These are phyloP conservation scores for Abortiporus biennis DNA, from an alignment of 1,284 basidiomycete genomes.

Conservation along the genomic window DNA sequence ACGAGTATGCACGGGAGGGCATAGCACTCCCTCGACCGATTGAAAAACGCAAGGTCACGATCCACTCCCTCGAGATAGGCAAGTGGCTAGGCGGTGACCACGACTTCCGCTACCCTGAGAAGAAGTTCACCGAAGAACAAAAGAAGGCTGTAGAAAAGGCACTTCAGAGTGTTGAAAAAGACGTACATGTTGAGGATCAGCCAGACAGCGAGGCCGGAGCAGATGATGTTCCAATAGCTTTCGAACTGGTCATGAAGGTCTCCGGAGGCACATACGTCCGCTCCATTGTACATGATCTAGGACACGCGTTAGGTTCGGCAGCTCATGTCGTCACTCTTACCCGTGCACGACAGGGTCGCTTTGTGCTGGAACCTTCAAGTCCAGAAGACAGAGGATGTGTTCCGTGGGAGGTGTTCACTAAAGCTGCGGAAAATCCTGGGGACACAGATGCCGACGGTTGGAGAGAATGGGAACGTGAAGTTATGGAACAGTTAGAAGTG, in stretches of 20 bases:
- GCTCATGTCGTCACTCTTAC: constrained; percentile 90
- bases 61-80: constrained; percentile 73
- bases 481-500: constrained; percentile 55
- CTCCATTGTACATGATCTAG: constrained; percentile 88
- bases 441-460: constrained; percentile 58
- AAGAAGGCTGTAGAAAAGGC: constrained; percentile 65
- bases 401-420: constrained; percentile 75
- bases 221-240: constrained; percentile 63
- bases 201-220: constrained; percentile 27
- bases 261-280: constrained; percentile 97
- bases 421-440: constrained; percentile 50
- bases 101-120: constrained; percentile 66
- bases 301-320: constrained; percentile 74
- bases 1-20: constrained; percentile 92
- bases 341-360: constrained; percentile 81
- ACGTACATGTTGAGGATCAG: constrained; percentile 26
- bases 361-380: constrained; percentile 45
- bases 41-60: constrained; percentile 78
- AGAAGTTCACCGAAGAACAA: constrained; percentile 63
- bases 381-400: constrained; percentile 51
- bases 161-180: constrained; percentile 37
- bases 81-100: constrained; percentile 68
- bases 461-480: constrained; percentile 66
- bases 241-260: constrained; percentile 86
- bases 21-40: constrained; percentile 92